Evolutionary conservation across 148 eudicot genomes (phyloP).

Genomic region (Silene uniflora): DNA sequence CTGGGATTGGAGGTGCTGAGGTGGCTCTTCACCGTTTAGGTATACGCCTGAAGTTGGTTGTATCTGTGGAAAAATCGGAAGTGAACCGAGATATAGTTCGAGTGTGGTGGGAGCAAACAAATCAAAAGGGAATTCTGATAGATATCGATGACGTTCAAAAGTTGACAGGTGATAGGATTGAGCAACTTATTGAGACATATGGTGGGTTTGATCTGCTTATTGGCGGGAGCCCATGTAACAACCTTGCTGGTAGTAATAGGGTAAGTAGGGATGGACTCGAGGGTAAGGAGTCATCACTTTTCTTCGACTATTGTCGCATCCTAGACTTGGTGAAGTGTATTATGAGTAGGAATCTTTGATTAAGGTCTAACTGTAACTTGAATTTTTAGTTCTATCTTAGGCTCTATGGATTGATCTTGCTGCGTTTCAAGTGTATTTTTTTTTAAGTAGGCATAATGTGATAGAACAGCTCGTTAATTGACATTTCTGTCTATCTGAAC

Average conservation of each 20-base stretch:
- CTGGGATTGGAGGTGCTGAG: slow-evolving; percentile 97
- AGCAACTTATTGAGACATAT: slow-evolving; percentile 32
- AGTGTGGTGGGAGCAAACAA: slow-evolving; percentile 97
- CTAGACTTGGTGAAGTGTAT: slow-evolving; percentile 52
- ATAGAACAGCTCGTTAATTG: neutral
- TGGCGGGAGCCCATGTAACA: slow-evolving; percentile 97
- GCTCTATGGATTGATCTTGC: too few relatives aligned
- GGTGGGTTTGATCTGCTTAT: slow-evolving; percentile 78
- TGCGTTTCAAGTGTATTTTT: too few relatives aligned
- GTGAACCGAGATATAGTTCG: slow-evolving; percentile 62
- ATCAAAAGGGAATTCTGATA: slow-evolving; percentile 54
- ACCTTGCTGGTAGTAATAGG: slow-evolving; percentile 81
- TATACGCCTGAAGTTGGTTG: slow-evolving; percentile 55
- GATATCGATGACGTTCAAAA: slow-evolving; percentile 59
- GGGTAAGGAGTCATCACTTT: slow-evolving; percentile 75
- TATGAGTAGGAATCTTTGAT: slow-evolving; percentile 34
- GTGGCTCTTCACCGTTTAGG: slow-evolving; percentile 87
- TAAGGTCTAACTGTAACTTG: neutral
- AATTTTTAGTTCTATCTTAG: too few relatives aligned
- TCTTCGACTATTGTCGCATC: slow-evolving; percentile 67
- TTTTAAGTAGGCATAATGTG: neutral
- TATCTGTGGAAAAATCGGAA: slow-evolving; percentile 74
- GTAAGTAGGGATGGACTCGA: slow-evolving; percentile 83
- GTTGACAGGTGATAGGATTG: slow-evolving; percentile 42
- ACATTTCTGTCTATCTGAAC: neutral